Evolutionary conservation across 2,329 filamentous ascomycete genomes (phyloP), one percentile per base, ranked within the genome.

Genomic region (Acrocalymma vagum): DNA sequence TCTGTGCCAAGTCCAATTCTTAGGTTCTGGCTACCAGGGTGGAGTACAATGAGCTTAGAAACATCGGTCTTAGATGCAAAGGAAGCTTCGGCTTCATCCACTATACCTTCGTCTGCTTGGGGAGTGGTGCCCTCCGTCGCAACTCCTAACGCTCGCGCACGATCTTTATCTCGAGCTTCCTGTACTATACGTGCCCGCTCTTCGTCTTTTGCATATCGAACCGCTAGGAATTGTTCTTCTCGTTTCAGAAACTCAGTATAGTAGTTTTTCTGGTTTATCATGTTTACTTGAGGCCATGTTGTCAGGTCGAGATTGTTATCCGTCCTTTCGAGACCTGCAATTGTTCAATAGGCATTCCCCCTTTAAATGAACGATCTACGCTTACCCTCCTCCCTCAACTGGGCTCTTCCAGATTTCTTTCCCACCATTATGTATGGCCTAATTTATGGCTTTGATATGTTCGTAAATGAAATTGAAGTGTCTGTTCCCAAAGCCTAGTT

Each of bases 251-350:
- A 99, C 67, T 99, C 94, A 47, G 91, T 96, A 48, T 64, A 68
- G 72, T 99, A 99, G 72, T 99, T 99, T 77, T 99, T 99, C 72
- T 99, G 94, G 69, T 99, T 99, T 73, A 99, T 99, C 61, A 94
- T 90, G 28, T 83, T 81, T 42, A 96, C 85, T 64, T 94, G 87
- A 8, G 94, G 93, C 93, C 94, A 99, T 69, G 82, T 95, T 31
- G 91, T 89, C 65, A 94, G 83, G 66, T 92, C 94, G 87, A 99
- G 93, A 74, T 93, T 92, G 82, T 99, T 99, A 78, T 99, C 94
- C 46, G 94, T 97, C 67, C 93, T 84, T 75, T 95, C 90, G 53
- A 99, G 84, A 54, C 94, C 93, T 96, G 67, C 16, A 29, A 13
- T 13, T 32, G 35, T 47, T 61, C 23, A 53, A 48, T 41, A 58